Evolutionary conservation across 306 rosid species (phyloP).

Genomic region (Alnus rubra): DNA sequence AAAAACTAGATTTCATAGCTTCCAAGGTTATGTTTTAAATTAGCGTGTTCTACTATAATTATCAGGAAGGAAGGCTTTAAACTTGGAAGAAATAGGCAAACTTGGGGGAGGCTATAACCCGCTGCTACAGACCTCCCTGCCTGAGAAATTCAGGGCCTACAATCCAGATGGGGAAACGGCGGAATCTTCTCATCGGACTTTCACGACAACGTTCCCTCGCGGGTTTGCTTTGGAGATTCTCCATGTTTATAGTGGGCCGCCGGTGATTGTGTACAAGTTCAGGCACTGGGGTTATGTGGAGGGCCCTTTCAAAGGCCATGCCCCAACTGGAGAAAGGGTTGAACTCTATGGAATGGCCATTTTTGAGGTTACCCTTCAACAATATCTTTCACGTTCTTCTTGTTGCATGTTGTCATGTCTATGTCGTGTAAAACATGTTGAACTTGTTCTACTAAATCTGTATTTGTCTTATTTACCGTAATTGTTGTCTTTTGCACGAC

Average conservation of each 20-base stretch:
- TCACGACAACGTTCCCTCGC: slow-evolving; percentile 60
- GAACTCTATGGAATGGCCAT: slow-evolving; percentile 52
- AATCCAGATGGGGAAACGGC: slow-evolving; percentile 52
- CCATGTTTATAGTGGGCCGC: slow-evolving; percentile 58
- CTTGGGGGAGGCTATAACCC: slow-evolving; percentile 69
- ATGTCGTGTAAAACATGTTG: no score
- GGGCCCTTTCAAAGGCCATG: slow-evolving; percentile 69
- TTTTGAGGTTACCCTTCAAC: slow-evolving; percentile 39
- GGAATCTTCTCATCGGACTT: slow-evolving; percentile 47
- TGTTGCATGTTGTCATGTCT: no score
- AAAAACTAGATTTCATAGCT: no score
- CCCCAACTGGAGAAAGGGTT: slow-evolving; percentile 53
- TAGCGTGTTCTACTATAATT: no score
- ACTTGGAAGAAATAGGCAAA: slow-evolving; percentile 40
- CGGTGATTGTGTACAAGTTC: slow-evolving; percentile 56
- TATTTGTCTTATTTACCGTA: not conserved
- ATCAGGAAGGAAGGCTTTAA: slow-evolving; percentile 48
- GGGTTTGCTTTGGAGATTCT: slow-evolving; percentile 68
- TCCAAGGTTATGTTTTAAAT: not conserved
- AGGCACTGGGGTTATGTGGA: slow-evolving; percentile 83
- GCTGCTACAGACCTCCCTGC: slow-evolving; percentile 52
- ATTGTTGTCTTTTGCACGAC: not conserved
- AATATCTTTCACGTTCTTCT: no score
- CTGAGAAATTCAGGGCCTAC: slow-evolving; percentile 47
- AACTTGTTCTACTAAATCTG: not conserved